These are phyloP conservation scores for Claviceps africana DNA, from an alignment of 2,329 filamentous ascomycete species.

Conservation along the genomic window DNA sequence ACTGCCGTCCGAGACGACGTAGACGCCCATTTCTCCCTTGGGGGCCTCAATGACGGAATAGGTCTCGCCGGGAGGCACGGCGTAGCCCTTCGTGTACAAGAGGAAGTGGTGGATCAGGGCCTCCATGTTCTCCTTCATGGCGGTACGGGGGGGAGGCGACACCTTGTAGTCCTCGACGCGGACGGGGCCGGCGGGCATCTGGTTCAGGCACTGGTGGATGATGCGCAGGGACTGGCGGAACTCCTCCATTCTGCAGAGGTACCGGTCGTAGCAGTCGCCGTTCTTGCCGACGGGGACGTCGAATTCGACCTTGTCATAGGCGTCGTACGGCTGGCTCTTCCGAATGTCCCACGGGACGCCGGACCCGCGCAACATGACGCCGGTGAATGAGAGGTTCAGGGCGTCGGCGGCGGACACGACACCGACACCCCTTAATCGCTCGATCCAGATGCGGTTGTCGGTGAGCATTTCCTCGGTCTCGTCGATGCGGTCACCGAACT, in stretches of 20 bases:
- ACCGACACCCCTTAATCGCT: conserved; percentile 79
- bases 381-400: conserved; percentile 92
- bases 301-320: conserved; percentile 95
- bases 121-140: conserved; percentile 99
- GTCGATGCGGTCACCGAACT: conserved; percentile 96
- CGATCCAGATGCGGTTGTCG: conserved; percentile 98
- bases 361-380: conserved; percentile 94
- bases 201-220: conserved; percentile 96
- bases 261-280: conserved; percentile 98
- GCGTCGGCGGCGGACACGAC: conserved; percentile 85
- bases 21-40: conserved; percentile 99
- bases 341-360: conserved; percentile 93
- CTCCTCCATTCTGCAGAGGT: conserved; percentile 98
- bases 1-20: conserved; percentile 85
- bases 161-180: conserved; percentile 99
- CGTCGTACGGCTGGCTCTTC: conserved; percentile 94
- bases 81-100: conserved; percentile 96
- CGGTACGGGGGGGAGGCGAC: conserved; percentile 81
- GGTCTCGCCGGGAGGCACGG: conserved; percentile 92
- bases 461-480: conserved; percentile 98
- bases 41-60: conserved; percentile 98
- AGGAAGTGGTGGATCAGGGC: conserved; percentile 98
- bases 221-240: conserved; percentile 97
- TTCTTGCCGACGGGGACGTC: conserved; percentile 94
- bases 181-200: conserved; percentile 91